Base-by-base conservation (phyloP, 192 early-diverging fungal genomes). In the Pilaira anomala region DNA sequence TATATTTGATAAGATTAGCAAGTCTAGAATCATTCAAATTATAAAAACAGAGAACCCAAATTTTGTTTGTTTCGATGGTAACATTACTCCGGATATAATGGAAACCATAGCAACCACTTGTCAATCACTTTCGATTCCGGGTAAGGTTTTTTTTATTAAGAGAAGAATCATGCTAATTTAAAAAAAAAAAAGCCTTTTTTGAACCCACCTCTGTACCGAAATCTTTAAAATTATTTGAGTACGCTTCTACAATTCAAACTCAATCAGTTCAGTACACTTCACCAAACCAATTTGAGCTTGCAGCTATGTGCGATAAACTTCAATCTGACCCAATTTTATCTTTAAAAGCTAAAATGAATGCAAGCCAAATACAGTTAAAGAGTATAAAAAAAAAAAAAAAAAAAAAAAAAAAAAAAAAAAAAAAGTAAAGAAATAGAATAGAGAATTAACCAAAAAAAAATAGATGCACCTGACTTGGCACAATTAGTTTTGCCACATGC, bases 131-230 rank as follows among this genome's bases (percentile, higher is more conserved):
- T 45, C 72, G n/a, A 72, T 84, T 19, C 69, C 77, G 56, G 71
- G 83, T 83, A 71, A 54, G 73, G 5, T 16, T 18, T 26, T n/a
- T 48, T 16, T 19, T 62, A 9, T 22, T n/a, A 24, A 49, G 25
- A 42, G 7, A 19, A n/a, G 7, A 22, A 18, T 3, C 48, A 0
- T 7, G 11, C 39, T 40, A 40, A 13, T 46, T 18, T 46, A 11
- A 19, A 24, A 14, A 54, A 3, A 14, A 59, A 3, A 66, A 65
- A 71, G 82, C 80, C 0, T 79, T 97, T 24, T 96, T 94, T 71
- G 97, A 98, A 59, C 94, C 97, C 0, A 98, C 97, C 1, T 96
- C 94, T 6, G 79, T 89, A 13, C 82, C 87, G 7, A 98, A 98
- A 64, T 85, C 88, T 25, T 64, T 76, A 2, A 79, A 69, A 22